phyloP scores from a whole-genome alignment of 441 rosid species.

The Sinapis alba region DNA sequence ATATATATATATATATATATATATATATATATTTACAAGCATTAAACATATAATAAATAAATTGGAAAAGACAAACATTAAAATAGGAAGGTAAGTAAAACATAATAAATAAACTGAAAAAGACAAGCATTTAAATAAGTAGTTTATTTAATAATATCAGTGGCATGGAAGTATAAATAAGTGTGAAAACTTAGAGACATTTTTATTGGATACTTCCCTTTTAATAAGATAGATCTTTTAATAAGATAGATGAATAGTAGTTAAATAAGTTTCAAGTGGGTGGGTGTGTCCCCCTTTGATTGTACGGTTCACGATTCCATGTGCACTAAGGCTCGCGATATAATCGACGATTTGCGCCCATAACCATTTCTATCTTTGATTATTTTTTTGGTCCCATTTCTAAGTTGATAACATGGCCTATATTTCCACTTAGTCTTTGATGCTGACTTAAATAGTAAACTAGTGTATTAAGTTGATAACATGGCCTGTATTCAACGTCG shows the following conservation, averaged over 20 bases:
- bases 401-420: conserved; percentile 1
- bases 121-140: no score
- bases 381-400: conserved; percentile 8
- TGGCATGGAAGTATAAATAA: no score
- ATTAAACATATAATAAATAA: no score
- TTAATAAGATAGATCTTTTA: no score
- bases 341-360: background rate
- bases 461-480: background rate
- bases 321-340: conserved; percentile 4
- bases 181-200: no score
- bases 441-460: background rate
- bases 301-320: conserved; percentile 19
- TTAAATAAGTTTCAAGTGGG: background rate
- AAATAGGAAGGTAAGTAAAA: no score
- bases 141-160: no score
- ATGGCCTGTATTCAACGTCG: background rate
- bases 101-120: no score
- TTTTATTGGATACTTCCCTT: no score
- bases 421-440: background rate
- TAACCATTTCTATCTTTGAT: conserved; percentile 27
- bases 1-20: no score
- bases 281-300: conserved; percentile 1
- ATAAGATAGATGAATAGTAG: background rate
- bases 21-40: no score
- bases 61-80: no score